Percentiles rank a stretch among this genome's conserved stretches.
These are phyloP conservation scores for Fusarium nodosum DNA, from an alignment of 2,329 filamentous ascomycete species.

Conservation along the genomic window DNA sequence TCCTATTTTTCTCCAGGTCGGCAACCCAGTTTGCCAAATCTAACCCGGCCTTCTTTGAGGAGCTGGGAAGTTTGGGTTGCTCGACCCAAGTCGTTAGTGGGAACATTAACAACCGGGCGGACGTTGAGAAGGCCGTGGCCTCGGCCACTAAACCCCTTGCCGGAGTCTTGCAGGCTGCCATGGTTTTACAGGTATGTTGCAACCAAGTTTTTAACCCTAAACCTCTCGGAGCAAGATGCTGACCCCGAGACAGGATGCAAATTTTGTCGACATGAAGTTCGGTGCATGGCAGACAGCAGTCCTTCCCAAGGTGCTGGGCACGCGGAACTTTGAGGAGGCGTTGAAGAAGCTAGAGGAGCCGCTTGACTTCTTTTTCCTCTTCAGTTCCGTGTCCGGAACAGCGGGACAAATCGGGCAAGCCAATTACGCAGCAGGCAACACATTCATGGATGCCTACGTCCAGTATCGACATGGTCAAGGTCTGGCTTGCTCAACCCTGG, in stretches of 20 bases:
- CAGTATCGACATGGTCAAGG: slow-evolving; percentile 54
- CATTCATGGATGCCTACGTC: slow-evolving; percentile 58
- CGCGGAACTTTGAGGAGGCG: slow-evolving; percentile 45
- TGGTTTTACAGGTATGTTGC: slow-evolving; percentile 15
- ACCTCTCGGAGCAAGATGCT: neutral
- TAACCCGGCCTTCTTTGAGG: slow-evolving; percentile 8
- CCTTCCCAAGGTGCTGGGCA: slow-evolving; percentile 13
- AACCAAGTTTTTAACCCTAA: neutral
- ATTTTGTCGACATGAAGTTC: slow-evolving; percentile 20
- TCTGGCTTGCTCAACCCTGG: slow-evolving; percentile 41
- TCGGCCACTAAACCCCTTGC: slow-evolving; percentile 1
- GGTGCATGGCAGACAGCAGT: slow-evolving; percentile 18
- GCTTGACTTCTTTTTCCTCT: slow-evolving; percentile 57
- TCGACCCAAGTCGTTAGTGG: slow-evolving; percentile 46
- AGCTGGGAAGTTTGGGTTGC: slow-evolving; percentile 11
- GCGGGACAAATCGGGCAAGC: slow-evolving; percentile 55
- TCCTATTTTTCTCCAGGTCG: slow-evolving; percentile 29
- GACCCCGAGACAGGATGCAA: slow-evolving; percentile 9
- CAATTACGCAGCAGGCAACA: slow-evolving; percentile 60
- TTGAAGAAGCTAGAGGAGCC: slow-evolving; percentile 10
- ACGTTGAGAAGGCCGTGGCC: slow-evolving; percentile 46
- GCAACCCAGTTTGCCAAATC: slow-evolving; percentile 13
- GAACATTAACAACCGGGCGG: slow-evolving; percentile 49
- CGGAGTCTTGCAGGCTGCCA: slow-evolving; percentile 13
- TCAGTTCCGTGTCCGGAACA: slow-evolving; percentile 54